A percentile compares a stretch with the other conserved stretches of the same genome.
Conservation (phyloP, 164 flowering plant species). For the Piper longum region DNA sequence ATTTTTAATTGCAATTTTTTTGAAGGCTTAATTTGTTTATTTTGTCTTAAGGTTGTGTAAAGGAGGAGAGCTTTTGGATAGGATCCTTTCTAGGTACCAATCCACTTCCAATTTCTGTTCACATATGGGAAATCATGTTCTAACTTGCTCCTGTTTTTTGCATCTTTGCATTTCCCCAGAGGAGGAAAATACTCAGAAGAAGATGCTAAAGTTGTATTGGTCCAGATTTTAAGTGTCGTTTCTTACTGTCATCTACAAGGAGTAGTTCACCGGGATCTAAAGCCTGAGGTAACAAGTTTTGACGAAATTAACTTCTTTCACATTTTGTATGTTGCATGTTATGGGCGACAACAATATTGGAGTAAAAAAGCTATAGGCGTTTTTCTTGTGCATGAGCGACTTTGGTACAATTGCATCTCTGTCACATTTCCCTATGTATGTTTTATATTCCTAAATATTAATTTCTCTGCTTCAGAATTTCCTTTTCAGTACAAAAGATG, state of each 20-base stretch:
- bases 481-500: constrained; percentile 64
- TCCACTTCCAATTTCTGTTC: background rate
- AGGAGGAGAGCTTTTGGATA: constrained; percentile 85
- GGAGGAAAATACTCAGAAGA: constrained; percentile 96
- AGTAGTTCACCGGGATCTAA: constrained; percentile 93
- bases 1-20: background rate
- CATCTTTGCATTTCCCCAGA: constrained; percentile 22
- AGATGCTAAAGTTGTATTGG: constrained; percentile 83
- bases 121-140: background rate
- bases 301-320: no score
- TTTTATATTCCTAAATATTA: no score
- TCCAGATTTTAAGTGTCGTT: constrained; percentile 67
- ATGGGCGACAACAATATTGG: no score
- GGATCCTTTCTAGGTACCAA: constrained; percentile 68
- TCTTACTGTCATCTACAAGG: constrained; percentile 90
- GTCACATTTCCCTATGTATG: background rate
- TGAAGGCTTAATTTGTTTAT: background rate
- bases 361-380: no score
- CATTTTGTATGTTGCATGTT: no score
- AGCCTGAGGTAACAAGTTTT: constrained; percentile 67
- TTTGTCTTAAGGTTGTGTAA: constrained; percentile 56
- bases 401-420: no score
- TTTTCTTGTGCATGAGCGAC: no score
- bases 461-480: constrained; percentile 56
- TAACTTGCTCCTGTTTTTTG: background rate